Base-by-base conservation (phyloP, 2,329 filamentous ascomycete species). In the Talaromyces sp. region DNA sequence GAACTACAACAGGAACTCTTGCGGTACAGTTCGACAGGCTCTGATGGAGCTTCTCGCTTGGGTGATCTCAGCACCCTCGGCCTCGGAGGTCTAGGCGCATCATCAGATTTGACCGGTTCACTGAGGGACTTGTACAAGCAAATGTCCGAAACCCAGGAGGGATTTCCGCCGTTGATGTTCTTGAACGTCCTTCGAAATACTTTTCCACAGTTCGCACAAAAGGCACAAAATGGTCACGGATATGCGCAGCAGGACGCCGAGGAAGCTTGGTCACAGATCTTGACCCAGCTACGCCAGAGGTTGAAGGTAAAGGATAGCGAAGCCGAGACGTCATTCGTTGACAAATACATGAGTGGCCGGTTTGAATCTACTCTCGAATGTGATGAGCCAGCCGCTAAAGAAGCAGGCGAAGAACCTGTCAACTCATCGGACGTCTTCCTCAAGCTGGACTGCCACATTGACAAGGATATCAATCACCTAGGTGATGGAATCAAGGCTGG, bases 221-320 rank as follows among this genome's bases (percentile, higher is more conserved):
- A 86, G 71, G 86, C 92, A 61, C 93, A 91, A 74, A 88, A 88
- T 35, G 90, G 91, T 23, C 83, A 88, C 63, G 92, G 91, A 6
- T 98, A 89, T 72, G 93, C 95, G n/a, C 95, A 99, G 77, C 95
- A 99, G 78, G 95, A 99, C 79, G 95, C 95, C 0, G 95, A 99
- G 76, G 95, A 99, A 77, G 95, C 93, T 54, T 99, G 93, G 92
- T 95, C 93, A 21, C 93, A 98, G 74, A 96, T 99, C 65, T 80
- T 99, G 5, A 87, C 89, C 50, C 90, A 93, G 71, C 80, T 99
- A 40, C 87, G 89, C 66, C 85, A 90, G 70, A 93, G 91, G 73
- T 79, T 98, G 58, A 88, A 86, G 72, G 77, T 90, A 66, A 87
- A 85, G 69, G 83, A 84, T 56, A 67, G 72, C 2, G 70, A 71